These are phyloP conservation scores for Cladosporium sp. DNA, from an alignment of 2,329 filamentous ascomycete species.

Conservation along the genomic window DNA sequence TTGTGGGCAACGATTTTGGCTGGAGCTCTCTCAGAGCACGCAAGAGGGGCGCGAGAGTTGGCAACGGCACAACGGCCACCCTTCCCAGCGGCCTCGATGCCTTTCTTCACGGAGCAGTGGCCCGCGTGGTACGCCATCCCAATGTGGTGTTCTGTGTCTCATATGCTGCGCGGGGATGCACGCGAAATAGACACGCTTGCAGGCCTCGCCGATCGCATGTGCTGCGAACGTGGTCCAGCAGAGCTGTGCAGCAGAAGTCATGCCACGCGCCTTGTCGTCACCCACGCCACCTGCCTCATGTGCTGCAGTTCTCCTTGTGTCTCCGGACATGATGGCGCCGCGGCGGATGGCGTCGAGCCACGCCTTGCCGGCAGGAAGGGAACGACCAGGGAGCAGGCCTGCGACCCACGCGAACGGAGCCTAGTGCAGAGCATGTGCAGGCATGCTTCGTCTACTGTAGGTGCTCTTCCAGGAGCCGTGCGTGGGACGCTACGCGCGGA, in stretches of 20 bases:
- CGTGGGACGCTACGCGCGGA: neutral
- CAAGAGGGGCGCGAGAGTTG: neutral
- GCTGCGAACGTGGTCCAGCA: neutral
- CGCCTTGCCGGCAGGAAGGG: neutral
- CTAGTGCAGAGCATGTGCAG: too few species aligned
- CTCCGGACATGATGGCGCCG: slow-evolving; percentile 1
- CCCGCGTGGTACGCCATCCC: neutral
- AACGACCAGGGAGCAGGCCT: neutral
- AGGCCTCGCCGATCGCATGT: neutral
- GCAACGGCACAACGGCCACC: neutral
- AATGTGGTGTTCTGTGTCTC: neutral
- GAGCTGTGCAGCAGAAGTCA: neutral
- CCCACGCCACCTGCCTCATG: neutral
- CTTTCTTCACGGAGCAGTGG: neutral
- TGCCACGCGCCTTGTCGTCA: neutral
- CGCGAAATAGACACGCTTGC: neutral
- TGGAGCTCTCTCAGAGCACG: neutral
- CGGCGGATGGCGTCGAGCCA: neutral
- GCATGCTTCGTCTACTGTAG: neutral
- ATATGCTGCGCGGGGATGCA: neutral
- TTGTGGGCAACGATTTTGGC: neutral
- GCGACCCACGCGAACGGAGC: neutral
- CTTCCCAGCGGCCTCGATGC: neutral
- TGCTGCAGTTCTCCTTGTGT: neutral
- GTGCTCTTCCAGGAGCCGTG: neutral